Conservation (phyloP, 2,329 filamentous ascomycete genomes). For the Aspergillus melleus region DNA sequence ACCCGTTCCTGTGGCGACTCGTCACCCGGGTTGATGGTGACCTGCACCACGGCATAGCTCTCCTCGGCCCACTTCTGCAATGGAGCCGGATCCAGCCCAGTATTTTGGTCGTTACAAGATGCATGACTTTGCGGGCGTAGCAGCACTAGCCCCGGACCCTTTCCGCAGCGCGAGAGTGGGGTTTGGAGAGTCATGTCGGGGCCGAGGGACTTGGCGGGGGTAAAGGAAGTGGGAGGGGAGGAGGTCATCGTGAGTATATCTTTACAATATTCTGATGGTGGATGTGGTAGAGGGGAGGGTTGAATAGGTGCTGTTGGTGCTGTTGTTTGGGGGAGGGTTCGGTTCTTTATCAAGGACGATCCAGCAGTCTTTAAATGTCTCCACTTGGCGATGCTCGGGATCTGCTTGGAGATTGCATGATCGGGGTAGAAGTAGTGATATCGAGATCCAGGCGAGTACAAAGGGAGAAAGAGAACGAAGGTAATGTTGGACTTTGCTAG, state of each 20-base stretch:
- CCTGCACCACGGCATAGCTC: conserved; percentile 62
- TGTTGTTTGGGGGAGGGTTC: no score
- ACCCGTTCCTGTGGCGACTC: conserved; percentile 19
- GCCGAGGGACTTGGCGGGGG: neutral
- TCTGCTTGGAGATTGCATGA: no score
- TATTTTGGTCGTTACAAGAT: conserved; percentile 31
- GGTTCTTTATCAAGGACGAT: no score
- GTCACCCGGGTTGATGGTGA: conserved; percentile 32
- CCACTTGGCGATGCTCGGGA: no score
- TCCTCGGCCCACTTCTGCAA: conserved; percentile 71
- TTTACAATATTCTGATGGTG: no score
- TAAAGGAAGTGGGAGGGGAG: neutral
- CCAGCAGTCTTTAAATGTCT: no score
- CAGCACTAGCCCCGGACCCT: conserved; percentile 51
- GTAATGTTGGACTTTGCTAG: no score
- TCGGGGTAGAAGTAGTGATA: no score
- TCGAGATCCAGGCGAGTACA: no score
- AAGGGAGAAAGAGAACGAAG: no score
- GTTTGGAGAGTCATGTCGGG: conserved; percentile 27
- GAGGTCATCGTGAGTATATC: neutral
- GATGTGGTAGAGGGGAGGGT: no score
- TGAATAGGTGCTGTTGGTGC: no score
- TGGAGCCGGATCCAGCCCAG: conserved; percentile 54
- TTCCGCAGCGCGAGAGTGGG: conserved; percentile 51
- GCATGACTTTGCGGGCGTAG: conserved; percentile 38